Base-by-base conservation (phyloP, 768 basidiomycete genomes). In the Mycena latifolia region DNA sequence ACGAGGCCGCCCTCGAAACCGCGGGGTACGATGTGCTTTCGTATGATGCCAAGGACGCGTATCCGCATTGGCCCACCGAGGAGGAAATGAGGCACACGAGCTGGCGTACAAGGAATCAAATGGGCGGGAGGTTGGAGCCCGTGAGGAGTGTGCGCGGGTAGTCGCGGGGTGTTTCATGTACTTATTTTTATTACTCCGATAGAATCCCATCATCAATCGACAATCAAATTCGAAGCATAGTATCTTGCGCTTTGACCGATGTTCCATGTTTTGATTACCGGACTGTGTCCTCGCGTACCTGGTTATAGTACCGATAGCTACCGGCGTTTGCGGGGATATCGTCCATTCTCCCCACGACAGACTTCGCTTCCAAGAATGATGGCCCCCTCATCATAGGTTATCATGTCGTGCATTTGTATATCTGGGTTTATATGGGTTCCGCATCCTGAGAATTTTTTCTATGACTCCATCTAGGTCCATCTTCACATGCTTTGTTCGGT, bases 1-100 rank as follows among this genome's bases (percentile, higher is more conserved):
- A 66, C 61, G 69, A 70, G 33, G 55, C 69, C 1, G 35, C 61
- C n/a, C 57, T 70, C 24, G 69, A 70, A 47, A 41, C 46, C 11
- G 64, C 65, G 22, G 69, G 69, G 17, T 70, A 70, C 48, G 53
- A 70, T n/a, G 61, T 70, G 2, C 56, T 70, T 12, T 55, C 69
- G 11, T 70, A 70, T 28, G 47, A 70, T 10, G 52, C 35, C 12
- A 70, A 70, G 24, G 65, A 70, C 53, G 39, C 7, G 47, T 70
- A 66, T 29, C 69, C 64, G 4, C 52, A 60, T 4, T 70, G 69
- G 69, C 69, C 69, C 12, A 43, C 67, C 10, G 67, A 61, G 58
- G 61, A 31, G 28, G 61, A 59, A 41, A 62, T 61, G 52, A 10
- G 48, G 20, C 51, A 45, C n/a, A 10, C 51, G n/a, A 58, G 56